phyloP scores from a whole-genome alignment of 371 early-diverging fungal genomes.

The Circinella umbellata region DNA sequence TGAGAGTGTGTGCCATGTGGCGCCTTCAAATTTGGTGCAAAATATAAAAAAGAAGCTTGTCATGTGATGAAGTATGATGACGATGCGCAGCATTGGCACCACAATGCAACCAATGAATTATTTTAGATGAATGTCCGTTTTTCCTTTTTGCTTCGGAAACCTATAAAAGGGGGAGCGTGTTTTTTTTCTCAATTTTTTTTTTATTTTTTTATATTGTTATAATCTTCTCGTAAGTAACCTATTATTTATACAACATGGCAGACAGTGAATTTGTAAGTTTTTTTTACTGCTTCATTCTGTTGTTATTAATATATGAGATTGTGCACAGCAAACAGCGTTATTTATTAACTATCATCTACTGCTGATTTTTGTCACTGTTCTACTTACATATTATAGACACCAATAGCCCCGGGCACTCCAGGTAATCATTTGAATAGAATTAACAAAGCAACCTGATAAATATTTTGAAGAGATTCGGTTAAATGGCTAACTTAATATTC shows the following conservation, averaged over 20 bases:
- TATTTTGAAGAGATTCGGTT: background rate
- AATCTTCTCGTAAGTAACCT: background rate
- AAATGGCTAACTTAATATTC: background rate
- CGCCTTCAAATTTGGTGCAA: background rate
- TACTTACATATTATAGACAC: background rate
- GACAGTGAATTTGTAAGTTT: background rate
- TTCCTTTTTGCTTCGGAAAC: constrained; percentile 6
- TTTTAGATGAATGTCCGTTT: constrained; percentile 1
- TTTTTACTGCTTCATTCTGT: background rate
- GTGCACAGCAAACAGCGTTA: no score
- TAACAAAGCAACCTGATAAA: background rate
- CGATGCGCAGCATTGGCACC: background rate
- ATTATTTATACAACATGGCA: background rate
- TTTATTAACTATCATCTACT: no score
- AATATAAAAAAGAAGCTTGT: background rate
- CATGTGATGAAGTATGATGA: constrained; percentile 8
- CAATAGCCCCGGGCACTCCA: background rate
- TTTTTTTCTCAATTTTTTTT: background rate
- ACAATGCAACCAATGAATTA: background rate
- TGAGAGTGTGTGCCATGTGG: background rate
- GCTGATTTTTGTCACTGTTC: background rate
- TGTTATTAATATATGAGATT: background rate
- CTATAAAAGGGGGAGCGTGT: background rate
- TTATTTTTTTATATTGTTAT: background rate
- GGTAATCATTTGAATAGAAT: background rate